phyloP scores from a whole-genome alignment of 345 rosid genomes.

The Eucalyptus erythrocorys region DNA sequence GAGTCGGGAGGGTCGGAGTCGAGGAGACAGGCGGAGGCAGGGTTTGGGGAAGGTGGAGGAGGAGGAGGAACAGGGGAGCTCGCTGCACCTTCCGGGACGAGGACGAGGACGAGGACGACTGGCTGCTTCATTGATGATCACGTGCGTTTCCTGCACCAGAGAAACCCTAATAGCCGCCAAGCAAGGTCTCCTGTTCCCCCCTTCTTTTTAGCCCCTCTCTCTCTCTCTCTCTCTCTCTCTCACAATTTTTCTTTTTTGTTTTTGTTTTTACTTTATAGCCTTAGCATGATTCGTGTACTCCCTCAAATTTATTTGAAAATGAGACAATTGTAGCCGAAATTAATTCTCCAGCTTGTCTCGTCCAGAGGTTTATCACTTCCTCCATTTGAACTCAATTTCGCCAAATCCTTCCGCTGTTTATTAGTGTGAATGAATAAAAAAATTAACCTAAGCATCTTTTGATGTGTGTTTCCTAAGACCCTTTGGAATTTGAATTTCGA shows the following conservation, averaged over 20 bases:
- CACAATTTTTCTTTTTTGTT: fast-evolving
- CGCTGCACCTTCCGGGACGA: too few species aligned
- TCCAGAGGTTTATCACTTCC: neutral
- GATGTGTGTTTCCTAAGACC: neutral
- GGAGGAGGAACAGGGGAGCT: neutral
- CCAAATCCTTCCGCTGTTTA: neutral
- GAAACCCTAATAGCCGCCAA: neutral
- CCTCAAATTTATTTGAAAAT: neutral
- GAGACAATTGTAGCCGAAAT: neutral
- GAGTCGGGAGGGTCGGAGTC: too few species aligned
- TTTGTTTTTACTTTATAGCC: neutral
- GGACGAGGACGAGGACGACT: neutral
- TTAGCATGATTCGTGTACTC: neutral
- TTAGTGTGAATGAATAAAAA: neutral
- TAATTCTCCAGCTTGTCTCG: neutral
- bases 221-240: too few species aligned
- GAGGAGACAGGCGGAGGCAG: neutral
- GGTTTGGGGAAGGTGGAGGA: neutral
- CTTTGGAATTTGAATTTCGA: neutral
- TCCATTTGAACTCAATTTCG: neutral
- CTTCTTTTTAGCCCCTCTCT: neutral
- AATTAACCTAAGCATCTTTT: neutral
- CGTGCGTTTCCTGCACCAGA: neutral
- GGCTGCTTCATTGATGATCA: neutral
- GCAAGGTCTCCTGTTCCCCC: neutral